Evolutionary conservation across 306 rosid species (phyloP).

Genomic region (Lathyrus sativus): DNA sequence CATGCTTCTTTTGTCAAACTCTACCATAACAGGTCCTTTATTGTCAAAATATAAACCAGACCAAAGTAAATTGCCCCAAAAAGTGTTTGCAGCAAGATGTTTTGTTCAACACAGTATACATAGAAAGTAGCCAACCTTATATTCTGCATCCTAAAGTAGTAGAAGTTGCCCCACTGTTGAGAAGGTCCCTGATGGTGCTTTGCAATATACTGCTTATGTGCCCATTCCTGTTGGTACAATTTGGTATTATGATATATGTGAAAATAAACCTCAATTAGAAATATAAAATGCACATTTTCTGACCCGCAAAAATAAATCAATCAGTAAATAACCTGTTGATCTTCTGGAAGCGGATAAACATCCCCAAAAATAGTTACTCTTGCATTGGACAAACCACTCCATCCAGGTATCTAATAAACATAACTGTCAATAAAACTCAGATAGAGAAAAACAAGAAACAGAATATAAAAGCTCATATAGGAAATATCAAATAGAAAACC

Average conservation of each 20-base stretch:
- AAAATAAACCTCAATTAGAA: conserved; percentile 30
- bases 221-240: conserved; percentile 78
- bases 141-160: conserved; percentile 94
- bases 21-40: neutral
- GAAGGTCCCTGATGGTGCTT: conserved; percentile 99
- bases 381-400: conserved; percentile 99
- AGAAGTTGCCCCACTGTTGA: conserved; percentile 98
- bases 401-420: conserved; percentile 86
- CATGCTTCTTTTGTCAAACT: neutral
- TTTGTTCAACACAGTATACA: conserved; percentile 23
- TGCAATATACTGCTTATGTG: conserved; percentile 95
- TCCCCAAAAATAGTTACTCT: conserved; percentile 99
- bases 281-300: conserved; percentile 14
- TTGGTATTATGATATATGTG: conserved; percentile 34
- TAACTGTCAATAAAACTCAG: conserved; percentile 46
- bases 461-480: conserved; percentile 25
- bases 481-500: conserved; percentile 56
- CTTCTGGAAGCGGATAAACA: conserved; percentile 92
- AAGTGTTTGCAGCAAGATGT: conserved; percentile 22
- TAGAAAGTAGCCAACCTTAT: conserved; percentile 66
- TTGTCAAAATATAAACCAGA: conserved; percentile 13
- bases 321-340: conserved; percentile 68
- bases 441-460: conserved; percentile 36
- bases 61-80: conserved; percentile 19
- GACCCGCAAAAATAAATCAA: conserved; percentile 29